phyloP scores from a whole-genome alignment of 2,329 filamentous ascomycete genomes.

The Aspergillus sp. region DNA sequence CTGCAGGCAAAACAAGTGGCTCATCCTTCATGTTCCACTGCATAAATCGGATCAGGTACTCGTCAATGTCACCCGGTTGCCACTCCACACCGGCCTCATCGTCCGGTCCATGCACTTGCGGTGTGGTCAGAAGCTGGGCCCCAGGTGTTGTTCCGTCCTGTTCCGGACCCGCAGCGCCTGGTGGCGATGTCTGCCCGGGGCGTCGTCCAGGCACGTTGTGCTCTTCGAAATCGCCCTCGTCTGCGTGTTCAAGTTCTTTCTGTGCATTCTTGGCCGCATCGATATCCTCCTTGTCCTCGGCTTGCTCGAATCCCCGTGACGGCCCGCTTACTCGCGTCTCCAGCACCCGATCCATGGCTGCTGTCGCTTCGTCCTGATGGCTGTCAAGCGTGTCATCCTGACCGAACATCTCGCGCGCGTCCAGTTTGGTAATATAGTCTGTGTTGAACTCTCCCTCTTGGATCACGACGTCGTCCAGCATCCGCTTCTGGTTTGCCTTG shows the following conservation, averaged over 20 bases:
- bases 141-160: slow-evolving; percentile 14
- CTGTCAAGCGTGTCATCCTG: slow-evolving; percentile 50
- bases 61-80: slow-evolving; percentile 59
- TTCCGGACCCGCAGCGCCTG: slow-evolving; percentile 24
- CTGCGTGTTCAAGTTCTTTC: slow-evolving; percentile 76
- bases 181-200: slow-evolving; percentile 21
- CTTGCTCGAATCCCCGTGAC: slow-evolving; percentile 71
- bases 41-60: slow-evolving; percentile 69
- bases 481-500: slow-evolving; percentile 92
- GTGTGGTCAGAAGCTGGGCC: slow-evolving; percentile 8
- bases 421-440: slow-evolving; percentile 79
- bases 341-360: slow-evolving; percentile 79
- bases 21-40: slow-evolving; percentile 49
- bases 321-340: slow-evolving; percentile 54
- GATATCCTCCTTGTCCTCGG: slow-evolving; percentile 88
- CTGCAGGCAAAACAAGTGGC: slow-evolving; percentile 41
- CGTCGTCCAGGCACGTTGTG: slow-evolving; percentile 21
- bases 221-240: slow-evolving; percentile 80
- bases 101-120: slow-evolving; percentile 16
- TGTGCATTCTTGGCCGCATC: slow-evolving; percentile 79
- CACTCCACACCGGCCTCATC: slow-evolving; percentile 33
- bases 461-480: slow-evolving; percentile 96
- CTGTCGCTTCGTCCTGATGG: slow-evolving; percentile 66
- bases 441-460: slow-evolving; percentile 98
- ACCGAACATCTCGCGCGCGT: slow-evolving; percentile 61